Base-by-base conservation (phyloP, 768 basidiomycete genomes). In the Boletellus sp. region DNA sequence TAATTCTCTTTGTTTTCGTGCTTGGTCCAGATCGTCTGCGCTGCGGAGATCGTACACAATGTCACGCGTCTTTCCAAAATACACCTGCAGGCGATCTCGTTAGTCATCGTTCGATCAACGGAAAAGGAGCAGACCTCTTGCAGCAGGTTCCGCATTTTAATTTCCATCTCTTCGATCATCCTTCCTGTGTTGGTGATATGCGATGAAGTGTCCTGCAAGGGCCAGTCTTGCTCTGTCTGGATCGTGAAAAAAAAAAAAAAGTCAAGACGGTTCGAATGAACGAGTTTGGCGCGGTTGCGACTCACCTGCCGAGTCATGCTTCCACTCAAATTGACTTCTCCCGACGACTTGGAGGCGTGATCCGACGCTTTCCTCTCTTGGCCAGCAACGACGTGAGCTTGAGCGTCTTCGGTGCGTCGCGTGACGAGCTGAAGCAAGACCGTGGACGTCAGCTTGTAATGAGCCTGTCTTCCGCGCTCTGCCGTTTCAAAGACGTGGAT, bases 141-240 rank as follows among this genome's bases (percentile, higher is more conserved):
- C 42, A 99, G 75, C 48, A 93, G 73, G 69, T 96, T 96, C 34
- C 96, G 81, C 92, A 98, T 94, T 74, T 98, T 98, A 67, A 94
- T 92, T 71, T 99, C 96, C 91, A 95, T 94, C 56, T 98, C 96
- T 69, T 99, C 96, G 55, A 99, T 85, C 85, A 97, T 87, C 57
- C 79, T 80, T 5, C 96, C 96, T n/a, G 87, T 85, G 69, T 98
- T 98, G 37, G 83, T 80, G 51, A 99, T 87, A 70, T 99, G 96
- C 36, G 90, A 86, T 19, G 85, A 79, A 36, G 78, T 66, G 57
- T 90, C 89, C 32, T 88, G 84, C 45, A 96, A 63, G 22, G 91
- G 82, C 70, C 79, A 87, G 65, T 95, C 94, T 67, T 89, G 85
- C 65, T 95, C 94, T 26, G 81, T 80, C 92, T 94, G 53, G 41